Base-by-base conservation (phyloP, 164 flowering plant genomes). In the Hamamelis virginiana region DNA sequence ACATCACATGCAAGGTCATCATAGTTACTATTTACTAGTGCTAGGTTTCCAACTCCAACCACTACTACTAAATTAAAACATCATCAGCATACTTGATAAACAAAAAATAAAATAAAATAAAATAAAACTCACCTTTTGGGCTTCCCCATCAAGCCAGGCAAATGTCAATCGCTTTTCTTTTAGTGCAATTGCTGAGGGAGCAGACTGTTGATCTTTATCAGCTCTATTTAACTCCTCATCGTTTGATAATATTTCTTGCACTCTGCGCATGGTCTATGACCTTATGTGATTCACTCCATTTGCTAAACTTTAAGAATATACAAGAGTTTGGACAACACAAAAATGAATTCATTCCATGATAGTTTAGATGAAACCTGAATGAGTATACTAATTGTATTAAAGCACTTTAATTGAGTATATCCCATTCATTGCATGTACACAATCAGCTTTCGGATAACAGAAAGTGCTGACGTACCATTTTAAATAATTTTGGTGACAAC, bases 111-210 rank as follows among this genome's bases (percentile, higher is more conserved):
- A 38, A 9, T 14, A 46, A 51, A 41, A 16, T 44, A 56, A 70
- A 45, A 21, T 22, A 68, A 38, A 58, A 72, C 80, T 75, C 41
- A 93, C 99, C 50, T 89, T 72, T 76, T 93, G 98, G 53, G 76
- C 80, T 81, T 96, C 99, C 41, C 99, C 99, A 78, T 96, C 98
- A 66, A 93, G 86, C 99, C 99, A 96, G 61, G 90, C 72, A 72
- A 96, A 87, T 44, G 98, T 83, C 80, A 93, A 72, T n/a, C 98
- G 80, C 74, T 88, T 90, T 59, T 84, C 83, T 73, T 75, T 78
- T 0, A 83, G 72, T 19, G 97, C 91, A 66, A 16, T 59, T n/a
- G 82, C 84, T 52, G 91, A 83, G 19, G 77, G 74, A 16, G 71
- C 63, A 59, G 76, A 65, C 18, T 59, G 4, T 25, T 55, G 62